Evolutionary conservation across 257 asterid genomes (phyloP).

Genomic region (Fraxinus excelsior): DNA sequence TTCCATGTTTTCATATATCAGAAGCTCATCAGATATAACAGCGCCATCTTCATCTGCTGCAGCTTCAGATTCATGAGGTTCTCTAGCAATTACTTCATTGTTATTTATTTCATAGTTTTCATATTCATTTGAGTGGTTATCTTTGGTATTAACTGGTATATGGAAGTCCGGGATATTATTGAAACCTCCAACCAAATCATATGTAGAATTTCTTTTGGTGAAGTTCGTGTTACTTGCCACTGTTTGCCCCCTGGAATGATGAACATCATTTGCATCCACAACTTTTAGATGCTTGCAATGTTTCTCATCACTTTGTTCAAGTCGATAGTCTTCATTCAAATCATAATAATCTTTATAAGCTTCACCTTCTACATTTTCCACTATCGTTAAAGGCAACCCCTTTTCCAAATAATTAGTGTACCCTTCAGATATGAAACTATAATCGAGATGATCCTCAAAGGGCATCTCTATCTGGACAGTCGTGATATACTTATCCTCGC

Average conservation of each 20-base stretch:
- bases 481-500: conserved; percentile 83
- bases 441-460: conserved; percentile 20
- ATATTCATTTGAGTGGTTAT: conserved; percentile 22
- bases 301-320: conserved; percentile 32
- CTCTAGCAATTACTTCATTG: conserved; percentile 31
- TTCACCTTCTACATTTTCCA: conserved; percentile 27
- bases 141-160: conserved; percentile 24
- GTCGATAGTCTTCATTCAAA: conserved; percentile 35
- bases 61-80: conserved; percentile 37
- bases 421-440: conserved; percentile 30
- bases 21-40: conserved; percentile 51
- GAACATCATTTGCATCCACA: conserved; percentile 26
- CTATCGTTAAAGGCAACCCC: conserved; percentile 27
- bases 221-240: conserved; percentile 22
- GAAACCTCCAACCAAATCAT: conserved; percentile 35
- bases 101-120: conserved; percentile 22
- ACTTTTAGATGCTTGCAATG: conserved; percentile 27
- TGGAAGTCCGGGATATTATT: conserved; percentile 32
- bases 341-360: conserved; percentile 43
- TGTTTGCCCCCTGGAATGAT: conserved; percentile 19
- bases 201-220: conserved; percentile 24
- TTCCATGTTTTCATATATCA: conserved; percentile 44
- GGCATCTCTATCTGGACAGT: conserved; percentile 43
- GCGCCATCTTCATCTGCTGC: conserved; percentile 49
- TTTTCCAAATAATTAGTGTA: conserved; percentile 28